A percentile compares a stretch with the other conserved stretches of the same genome.
These are phyloP conservation scores for Achaetomium macrosporum DNA, from an alignment of 2,329 filamentous ascomycete genomes.

Conservation along the genomic window DNA sequence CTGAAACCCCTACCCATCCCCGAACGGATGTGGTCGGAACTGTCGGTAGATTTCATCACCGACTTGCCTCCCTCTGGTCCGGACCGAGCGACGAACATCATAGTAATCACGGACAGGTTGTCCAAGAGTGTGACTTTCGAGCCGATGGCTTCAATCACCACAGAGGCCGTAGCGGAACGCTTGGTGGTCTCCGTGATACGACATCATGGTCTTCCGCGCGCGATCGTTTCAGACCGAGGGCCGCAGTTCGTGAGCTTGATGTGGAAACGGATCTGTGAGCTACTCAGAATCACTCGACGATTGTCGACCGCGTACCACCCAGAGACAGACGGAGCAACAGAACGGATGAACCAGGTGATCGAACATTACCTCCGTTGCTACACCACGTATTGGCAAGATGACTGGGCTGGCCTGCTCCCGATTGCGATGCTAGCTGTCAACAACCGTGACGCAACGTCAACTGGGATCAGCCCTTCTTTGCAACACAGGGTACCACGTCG, in stretches of 20 bases:
- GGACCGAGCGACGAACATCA: background rate
- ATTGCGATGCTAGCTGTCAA: conserved; percentile 5
- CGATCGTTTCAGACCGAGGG: background rate
- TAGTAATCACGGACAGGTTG: conserved; percentile 3
- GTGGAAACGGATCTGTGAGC: background rate
- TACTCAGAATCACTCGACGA: background rate
- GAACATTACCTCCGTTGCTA: conserved; percentile 4
- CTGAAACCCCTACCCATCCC: conserved; percentile 6
- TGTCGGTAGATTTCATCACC: conserved; percentile 1
- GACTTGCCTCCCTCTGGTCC: background rate
- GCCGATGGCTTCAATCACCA: background rate
- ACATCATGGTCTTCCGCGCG: background rate
- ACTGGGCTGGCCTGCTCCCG: background rate
- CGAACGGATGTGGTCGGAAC: background rate
- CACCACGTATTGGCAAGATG: background rate
- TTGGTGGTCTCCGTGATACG: background rate
- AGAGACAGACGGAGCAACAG: conserved; percentile 1
- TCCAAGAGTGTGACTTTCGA: conserved; percentile 1
- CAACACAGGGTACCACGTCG: background rate
- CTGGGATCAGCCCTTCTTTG: background rate
- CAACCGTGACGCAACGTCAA: background rate
- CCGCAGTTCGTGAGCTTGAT: background rate
- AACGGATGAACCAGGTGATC: background rate
- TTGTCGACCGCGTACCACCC: background rate
- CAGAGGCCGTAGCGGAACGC: background rate